Conservation (phyloP, 2,329 filamentous ascomycete genomes). For the Tolypocladium endophyticum region DNA sequence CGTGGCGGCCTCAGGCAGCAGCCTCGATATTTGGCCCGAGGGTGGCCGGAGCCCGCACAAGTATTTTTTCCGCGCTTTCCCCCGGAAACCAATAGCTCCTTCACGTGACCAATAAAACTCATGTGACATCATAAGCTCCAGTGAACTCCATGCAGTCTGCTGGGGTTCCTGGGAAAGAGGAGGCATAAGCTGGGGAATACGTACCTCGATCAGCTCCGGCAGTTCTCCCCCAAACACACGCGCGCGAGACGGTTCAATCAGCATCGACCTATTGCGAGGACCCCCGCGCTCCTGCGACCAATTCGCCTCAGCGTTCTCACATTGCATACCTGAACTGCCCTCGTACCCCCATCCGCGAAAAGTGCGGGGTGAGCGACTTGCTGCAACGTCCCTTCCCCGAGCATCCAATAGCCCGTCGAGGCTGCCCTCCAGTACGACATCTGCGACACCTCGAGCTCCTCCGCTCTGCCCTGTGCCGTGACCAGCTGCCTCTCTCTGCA, state of each 20-base stretch:
- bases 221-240: not conserved
- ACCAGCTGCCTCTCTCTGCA: not conserved
- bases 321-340: not conserved
- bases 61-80: not conserved
- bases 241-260: conserved; percentile 1
- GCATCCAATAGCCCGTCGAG: conserved; percentile 17
- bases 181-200: not conserved
- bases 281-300: not conserved
- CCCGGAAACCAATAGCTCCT: not conserved
- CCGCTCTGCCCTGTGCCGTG: not conserved
- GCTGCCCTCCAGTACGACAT: conserved; percentile 17
- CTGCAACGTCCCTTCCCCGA: conserved; percentile 7
- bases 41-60: not conserved
- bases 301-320: not conserved
- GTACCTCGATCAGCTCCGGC: not conserved
- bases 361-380: conserved; percentile 13
- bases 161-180: not conserved
- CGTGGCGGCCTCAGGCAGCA: conserved; percentile 15
- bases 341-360: not conserved
- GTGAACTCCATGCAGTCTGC: not conserved
- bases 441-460: conserved; percentile 1
- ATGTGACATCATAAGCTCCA: not conserved
- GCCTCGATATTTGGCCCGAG: not conserved
- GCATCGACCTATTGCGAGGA: conserved; percentile 3
- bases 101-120: not conserved